Conservation (phyloP, 805 yeast genomes). For the Priceomyces castillae region DNA sequence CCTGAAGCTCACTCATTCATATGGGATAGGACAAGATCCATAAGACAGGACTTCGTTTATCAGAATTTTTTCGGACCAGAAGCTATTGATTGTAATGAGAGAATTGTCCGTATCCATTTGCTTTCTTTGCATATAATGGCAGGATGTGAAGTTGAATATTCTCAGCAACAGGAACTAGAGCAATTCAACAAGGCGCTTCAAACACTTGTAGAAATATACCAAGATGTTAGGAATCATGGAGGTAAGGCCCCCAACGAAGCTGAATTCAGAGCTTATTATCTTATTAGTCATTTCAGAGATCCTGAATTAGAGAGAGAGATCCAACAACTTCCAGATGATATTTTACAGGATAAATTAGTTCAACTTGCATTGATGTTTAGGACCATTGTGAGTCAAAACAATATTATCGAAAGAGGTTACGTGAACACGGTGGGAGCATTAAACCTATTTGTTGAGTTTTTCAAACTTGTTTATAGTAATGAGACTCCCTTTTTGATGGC, state of each 20-base stretch:
- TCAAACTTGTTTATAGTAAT: slow-evolving; percentile 46
- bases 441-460: slow-evolving; percentile 63
- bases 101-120: slow-evolving; percentile 85
- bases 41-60: slow-evolving; percentile 94
- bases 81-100: slow-evolving; percentile 88
- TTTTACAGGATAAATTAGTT: slow-evolving; percentile 54
- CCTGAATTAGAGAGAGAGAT: slow-evolving; percentile 78
- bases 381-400: slow-evolving; percentile 61
- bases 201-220: slow-evolving; percentile 82
- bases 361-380: slow-evolving; percentile 74
- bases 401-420: slow-evolving; percentile 52
- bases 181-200: slow-evolving; percentile 90
- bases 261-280: slow-evolving; percentile 86
- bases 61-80: slow-evolving; percentile 93
- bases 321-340: slow-evolving; percentile 59
- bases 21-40: slow-evolving; percentile 97
- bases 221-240: slow-evolving; percentile 70
- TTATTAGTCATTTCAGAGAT: slow-evolving; percentile 77
- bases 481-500: slow-evolving; percentile 64
- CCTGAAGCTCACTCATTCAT: slow-evolving; percentile 88
- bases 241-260: slow-evolving; percentile 79
- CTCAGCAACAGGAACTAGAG: slow-evolving; percentile 93
- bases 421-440: slow-evolving; percentile 51
- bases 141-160: slow-evolving; percentile 63
- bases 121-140: slow-evolving; percentile 85